These are phyloP conservation scores for Coemansia interrupta DNA, from an alignment of 192 early-diverging fungal species.

Conservation along the genomic window DNA sequence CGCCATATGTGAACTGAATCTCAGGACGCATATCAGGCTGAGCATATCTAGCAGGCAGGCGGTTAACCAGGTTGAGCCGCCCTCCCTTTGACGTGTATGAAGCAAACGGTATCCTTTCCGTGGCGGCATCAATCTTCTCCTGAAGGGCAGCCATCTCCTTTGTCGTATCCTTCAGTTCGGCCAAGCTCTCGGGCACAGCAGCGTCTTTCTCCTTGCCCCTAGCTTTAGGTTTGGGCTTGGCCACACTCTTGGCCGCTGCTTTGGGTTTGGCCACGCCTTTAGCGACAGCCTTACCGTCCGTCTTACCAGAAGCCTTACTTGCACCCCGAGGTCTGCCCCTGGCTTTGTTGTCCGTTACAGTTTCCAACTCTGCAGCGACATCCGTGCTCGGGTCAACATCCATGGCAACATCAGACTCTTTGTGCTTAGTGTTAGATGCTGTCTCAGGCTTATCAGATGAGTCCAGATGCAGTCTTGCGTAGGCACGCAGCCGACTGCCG, in stretches of 20 bases:
- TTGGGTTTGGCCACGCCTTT: background rate
- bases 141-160: background rate
- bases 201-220: too few relatives aligned
- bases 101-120: constrained; percentile 44
- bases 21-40: constrained; percentile 65
- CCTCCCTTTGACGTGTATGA: constrained; percentile 56
- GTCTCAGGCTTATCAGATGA: background rate
- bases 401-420: too few relatives aligned
- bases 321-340: background rate
- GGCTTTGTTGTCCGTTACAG: background rate
- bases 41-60: constrained; percentile 53
- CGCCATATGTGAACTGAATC: constrained; percentile 61
- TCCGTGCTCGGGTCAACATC: too few relatives aligned
- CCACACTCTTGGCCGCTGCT: background rate
- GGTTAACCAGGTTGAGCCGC: constrained; percentile 56
- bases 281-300: background rate
- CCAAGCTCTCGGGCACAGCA: too few relatives aligned
- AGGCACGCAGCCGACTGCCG: constrained; percentile 11
- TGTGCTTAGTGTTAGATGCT: too few relatives aligned
- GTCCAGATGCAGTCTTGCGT: constrained; percentile 4
- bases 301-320: background rate
- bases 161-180: background rate
- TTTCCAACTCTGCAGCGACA: too few relatives aligned
- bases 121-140: background rate
- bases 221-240: background rate